Conservation (phyloP, 768 basidiomycete genomes). For the Saitozyma podzolica region DNA sequence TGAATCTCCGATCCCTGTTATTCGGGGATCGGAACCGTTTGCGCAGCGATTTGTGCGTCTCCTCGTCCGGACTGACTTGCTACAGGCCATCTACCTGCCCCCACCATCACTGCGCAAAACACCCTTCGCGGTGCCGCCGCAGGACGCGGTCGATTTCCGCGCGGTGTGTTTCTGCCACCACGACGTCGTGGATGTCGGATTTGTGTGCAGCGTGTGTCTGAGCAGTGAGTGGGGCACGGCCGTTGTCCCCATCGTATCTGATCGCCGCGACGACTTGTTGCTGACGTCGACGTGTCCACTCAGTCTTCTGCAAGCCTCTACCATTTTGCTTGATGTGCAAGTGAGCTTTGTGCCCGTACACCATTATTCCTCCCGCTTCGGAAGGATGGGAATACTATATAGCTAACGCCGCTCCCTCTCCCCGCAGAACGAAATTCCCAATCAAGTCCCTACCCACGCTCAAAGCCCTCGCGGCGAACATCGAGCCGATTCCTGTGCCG, state of each 20-base stretch:
- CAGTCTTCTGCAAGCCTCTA: constrained; percentile 91
- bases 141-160: constrained; percentile 93
- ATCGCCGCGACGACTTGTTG: not conserved
- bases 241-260: not conserved
- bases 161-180: constrained; percentile 99
- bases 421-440: constrained; percentile 83
- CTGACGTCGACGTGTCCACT: not conserved
- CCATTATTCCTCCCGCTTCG: not conserved
- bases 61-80: too few species aligned
- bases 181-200: constrained; percentile 91
- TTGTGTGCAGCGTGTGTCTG: constrained; percentile 97
- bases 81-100: constrained; percentile 80
- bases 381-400: not conserved
- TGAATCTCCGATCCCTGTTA: too few species aligned
- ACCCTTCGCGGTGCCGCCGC: constrained; percentile 77
- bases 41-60: too few species aligned
- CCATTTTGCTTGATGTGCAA: constrained; percentile 93
- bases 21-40: too few species aligned
- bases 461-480: constrained; percentile 30
- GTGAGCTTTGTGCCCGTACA: constrained; percentile 56
- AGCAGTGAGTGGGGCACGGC: constrained; percentile 69
- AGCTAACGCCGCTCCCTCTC: not conserved
- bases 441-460: constrained; percentile 71
- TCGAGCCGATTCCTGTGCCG: constrained; percentile 37
- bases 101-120: constrained; percentile 68